These are phyloP conservation scores for Phalaenopsis equestris DNA, from an alignment of 106 monocot species.

Conservation along the genomic window DNA sequence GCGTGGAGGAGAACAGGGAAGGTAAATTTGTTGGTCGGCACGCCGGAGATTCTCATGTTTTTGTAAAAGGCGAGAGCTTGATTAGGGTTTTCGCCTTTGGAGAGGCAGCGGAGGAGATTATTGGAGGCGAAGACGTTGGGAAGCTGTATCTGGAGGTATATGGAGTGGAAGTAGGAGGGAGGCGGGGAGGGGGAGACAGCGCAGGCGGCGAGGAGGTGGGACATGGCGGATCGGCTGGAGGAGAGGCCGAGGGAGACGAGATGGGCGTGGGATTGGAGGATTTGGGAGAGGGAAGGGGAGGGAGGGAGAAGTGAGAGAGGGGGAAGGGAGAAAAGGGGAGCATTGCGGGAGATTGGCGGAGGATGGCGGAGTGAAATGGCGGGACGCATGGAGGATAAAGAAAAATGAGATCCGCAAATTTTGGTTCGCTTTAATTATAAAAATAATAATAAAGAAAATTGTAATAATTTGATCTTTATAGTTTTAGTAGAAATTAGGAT, in stretches of 20 bases:
- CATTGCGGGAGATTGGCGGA: neutral
- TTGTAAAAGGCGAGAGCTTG: constrained; percentile 24
- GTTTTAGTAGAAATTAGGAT: too few species aligned
- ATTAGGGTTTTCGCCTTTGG: constrained; percentile 11
- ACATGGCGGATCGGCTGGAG: constrained; percentile 27
- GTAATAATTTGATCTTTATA: too few species aligned
- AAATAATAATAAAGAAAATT: too few species aligned
- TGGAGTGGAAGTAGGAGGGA: constrained; percentile 25
- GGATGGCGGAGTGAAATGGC: neutral
- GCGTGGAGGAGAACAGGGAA: constrained; percentile 57
- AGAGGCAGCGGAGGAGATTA: constrained; percentile 66
- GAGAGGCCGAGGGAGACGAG: constrained; percentile 39
- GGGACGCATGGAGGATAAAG: neutral
- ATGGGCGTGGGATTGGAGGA: constrained; percentile 54
- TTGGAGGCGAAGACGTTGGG: constrained; percentile 55
- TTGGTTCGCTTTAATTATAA: too few species aligned
- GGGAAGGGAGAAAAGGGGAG: neutral
- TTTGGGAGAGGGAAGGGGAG: constrained; percentile 24
- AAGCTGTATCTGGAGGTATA: constrained; percentile 31
- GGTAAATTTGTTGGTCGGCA: constrained; percentile 58
- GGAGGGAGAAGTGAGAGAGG: constrained; percentile 28
- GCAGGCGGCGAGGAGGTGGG: constrained; percentile 46
- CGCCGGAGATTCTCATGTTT: constrained; percentile 17
- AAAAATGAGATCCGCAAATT: too few species aligned
- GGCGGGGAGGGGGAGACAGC: constrained; percentile 16